phyloP scores from a whole-genome alignment of 1,139 yeast genomes.

The Diutina pseudorugosa region DNA sequence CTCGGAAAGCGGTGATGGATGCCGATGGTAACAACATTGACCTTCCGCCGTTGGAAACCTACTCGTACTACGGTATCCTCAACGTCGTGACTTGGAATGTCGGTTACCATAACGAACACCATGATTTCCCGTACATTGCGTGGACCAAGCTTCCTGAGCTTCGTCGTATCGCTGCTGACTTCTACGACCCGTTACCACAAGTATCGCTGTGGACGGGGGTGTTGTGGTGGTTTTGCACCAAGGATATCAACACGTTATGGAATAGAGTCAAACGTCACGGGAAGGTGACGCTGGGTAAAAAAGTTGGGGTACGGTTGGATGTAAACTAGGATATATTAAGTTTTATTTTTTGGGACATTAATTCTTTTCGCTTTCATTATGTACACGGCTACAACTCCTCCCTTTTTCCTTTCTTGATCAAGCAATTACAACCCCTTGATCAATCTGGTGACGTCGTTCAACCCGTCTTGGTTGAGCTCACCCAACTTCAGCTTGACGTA shows the following conservation, averaged over 20 bases:
- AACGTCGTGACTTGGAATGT: conserved; percentile 81
- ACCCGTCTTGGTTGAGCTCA: neutral
- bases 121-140: conserved; percentile 87
- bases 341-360: neutral
- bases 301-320: neutral
- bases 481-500: conserved; percentile 43
- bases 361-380: neutral
- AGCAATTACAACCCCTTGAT: conserved; percentile 1
- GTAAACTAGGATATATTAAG: neutral
- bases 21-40: conserved; percentile 16
- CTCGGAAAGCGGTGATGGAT: conserved; percentile 11
- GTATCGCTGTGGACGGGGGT: conserved; percentile 57
- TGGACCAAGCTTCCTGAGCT: conserved; percentile 73
- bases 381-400: neutral
- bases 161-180: conserved; percentile 61
- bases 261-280: conserved; percentile 65
- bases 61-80: conserved; percentile 75
- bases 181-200: conserved; percentile 69
- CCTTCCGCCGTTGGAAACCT: conserved; percentile 61
- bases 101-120: conserved; percentile 91
- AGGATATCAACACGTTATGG: conserved; percentile 60
- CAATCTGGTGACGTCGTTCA: neutral
- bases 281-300: conserved; percentile 16
- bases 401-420: too few species aligned
- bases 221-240: conserved; percentile 57